Evolutionary conservation across 164 flowering plant genomes (phyloP), one percentile per base, ranked within the genome.

Genomic region (Platanus orientalis): DNA sequence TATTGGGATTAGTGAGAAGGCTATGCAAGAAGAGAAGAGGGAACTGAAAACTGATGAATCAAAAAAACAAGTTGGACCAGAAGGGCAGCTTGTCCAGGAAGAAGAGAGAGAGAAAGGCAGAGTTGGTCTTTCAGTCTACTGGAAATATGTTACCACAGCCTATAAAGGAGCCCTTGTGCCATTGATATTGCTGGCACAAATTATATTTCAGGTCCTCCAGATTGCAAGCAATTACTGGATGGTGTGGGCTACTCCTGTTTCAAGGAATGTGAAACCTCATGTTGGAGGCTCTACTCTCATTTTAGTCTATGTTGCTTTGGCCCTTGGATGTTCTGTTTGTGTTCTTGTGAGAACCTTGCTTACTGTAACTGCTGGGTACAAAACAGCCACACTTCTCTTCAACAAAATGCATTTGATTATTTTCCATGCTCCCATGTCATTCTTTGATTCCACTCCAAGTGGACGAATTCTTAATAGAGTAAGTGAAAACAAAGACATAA

Each of bases 141-240:
- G 94, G 91, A 82, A 81, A 67, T 91, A 81, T 54, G 64, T 94
- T 27, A 86, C 85, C 30, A 71, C 82, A 11, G 85, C 93, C 13
- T 84, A 85, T 54, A 76, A 84, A 51, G 98, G 98, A 61, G 83
- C 83, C 59, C 78, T 94, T 49, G 85, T 83, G 26, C 96, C 97
- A 26, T 58, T 87, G 7, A 81, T 86, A 69, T 58, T 94, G 63
- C 58, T 91, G 53, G 69, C 78, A n/a, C 86, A 79, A 52, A 52
- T 77, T 67, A 62, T 82, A 28, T 89, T 87, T 65, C 89, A 86
- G 73, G 6, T 74, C 19, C 88, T 94, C 73, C 92, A 94, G 65
- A 91, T 91, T 60, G 89, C 81, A 53, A 89, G 97, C 79, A 91
- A 94, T 62, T 94, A 88, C 54, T 94, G 99, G 99, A 94, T 94